Conservation (phyloP, 2,329 filamentous ascomycete genomes). For the Ascomycota sp. region DNA sequence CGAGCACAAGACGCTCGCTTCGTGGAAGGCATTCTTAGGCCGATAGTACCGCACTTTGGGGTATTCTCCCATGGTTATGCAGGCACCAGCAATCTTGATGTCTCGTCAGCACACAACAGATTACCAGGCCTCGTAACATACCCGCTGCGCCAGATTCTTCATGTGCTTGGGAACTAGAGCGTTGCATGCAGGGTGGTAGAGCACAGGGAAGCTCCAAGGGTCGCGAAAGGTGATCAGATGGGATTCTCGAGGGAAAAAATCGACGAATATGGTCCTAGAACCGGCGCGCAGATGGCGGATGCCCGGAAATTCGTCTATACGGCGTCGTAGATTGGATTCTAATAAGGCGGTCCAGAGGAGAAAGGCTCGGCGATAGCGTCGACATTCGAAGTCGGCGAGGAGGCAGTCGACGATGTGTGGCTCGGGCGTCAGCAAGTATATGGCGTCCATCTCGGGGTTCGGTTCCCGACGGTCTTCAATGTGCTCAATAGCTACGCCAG, state of each 20-base stretch:
- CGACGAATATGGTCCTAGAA: slow-evolving; percentile 63
- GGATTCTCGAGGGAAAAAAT: slow-evolving; percentile 79
- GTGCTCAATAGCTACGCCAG: slow-evolving; percentile 57
- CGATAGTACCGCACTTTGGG: slow-evolving; percentile 81
- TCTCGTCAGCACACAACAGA: background rate
- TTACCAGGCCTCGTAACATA: slow-evolving; percentile 12
- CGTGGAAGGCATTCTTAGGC: slow-evolving; percentile 52
- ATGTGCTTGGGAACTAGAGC: slow-evolving; percentile 62
- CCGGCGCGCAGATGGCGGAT: slow-evolving; percentile 55
- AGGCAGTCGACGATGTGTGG: slow-evolving; percentile 82
- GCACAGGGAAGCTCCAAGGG: slow-evolving; percentile 80
- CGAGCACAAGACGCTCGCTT: slow-evolving; percentile 67
- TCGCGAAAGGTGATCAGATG: slow-evolving; percentile 80
- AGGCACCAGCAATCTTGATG: slow-evolving; percentile 33
- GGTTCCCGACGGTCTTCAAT: slow-evolving; percentile 68
- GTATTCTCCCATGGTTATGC: slow-evolving; percentile 80
- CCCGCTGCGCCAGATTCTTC: slow-evolving; percentile 71
- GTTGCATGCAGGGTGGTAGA: slow-evolving; percentile 84
- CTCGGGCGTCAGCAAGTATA: slow-evolving; percentile 74
- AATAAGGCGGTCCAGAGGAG: slow-evolving; percentile 70
- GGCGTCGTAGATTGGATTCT: slow-evolving; percentile 44
- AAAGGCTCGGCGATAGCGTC: slow-evolving; percentile 56
- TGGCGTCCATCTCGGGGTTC: slow-evolving; percentile 79
- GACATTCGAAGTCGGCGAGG: slow-evolving; percentile 72
- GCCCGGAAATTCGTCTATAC: slow-evolving; percentile 47